Evolutionary conservation across 2,329 filamentous ascomycete species (phyloP).

Genomic region (Leptographium flavum): DNA sequence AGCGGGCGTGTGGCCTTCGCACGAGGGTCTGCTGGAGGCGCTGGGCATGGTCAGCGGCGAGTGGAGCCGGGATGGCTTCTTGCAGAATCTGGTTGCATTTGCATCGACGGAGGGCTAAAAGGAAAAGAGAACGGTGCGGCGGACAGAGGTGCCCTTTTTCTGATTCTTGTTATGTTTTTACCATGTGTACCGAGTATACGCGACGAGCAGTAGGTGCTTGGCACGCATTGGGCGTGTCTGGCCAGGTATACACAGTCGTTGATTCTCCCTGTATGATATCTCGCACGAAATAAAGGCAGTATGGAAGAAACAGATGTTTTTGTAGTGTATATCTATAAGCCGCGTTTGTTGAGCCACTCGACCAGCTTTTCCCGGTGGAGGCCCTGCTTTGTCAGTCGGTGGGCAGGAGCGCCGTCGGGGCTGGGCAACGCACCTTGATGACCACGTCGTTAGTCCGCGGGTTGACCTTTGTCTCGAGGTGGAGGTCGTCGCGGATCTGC

Average conservation of each 20-base stretch:
- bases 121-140: not conserved
- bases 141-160: not conserved
- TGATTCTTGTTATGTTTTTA: not conserved
- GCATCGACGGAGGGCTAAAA: conserved; percentile 30
- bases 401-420: no score
- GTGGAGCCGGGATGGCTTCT: conserved; percentile 48
- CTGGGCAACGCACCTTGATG: conserved; percentile 43
- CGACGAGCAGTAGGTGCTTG: not conserved
- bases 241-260: no score
- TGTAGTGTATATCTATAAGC: conserved; percentile 6
- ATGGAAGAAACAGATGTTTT: no score
- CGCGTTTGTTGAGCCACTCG: conserved; percentile 9
- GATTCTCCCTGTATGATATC: no score
- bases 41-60: conserved; percentile 49
- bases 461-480: conserved; percentile 39
- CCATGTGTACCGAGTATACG: not conserved
- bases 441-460: conserved; percentile 58
- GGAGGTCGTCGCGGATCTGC: conserved; percentile 47
- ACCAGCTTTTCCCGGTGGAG: conserved; percentile 8
- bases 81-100: conserved; percentile 55
- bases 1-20: conserved; percentile 47
- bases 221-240: no score
- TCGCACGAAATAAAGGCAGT: no score
- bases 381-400: not conserved
- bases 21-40: conserved; percentile 52